phyloP scores from a whole-genome alignment of 148 eudicot genomes.

The Spergularia bocconei region DNA sequence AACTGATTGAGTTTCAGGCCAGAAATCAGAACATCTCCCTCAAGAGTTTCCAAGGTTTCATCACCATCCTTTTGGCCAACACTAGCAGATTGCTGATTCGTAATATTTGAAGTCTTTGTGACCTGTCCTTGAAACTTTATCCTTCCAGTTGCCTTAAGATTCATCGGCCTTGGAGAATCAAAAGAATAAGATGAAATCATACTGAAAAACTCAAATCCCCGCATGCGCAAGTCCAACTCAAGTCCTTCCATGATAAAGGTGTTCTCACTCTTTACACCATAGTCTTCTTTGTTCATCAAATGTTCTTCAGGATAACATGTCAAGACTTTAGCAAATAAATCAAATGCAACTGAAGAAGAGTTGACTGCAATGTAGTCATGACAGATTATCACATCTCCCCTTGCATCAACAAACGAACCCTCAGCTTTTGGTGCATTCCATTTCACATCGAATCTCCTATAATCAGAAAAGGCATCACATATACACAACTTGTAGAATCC shows the following conservation, averaged over 20 bases:
- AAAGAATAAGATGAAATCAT: slow-evolving; percentile 74
- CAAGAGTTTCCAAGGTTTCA: slow-evolving; percentile 47
- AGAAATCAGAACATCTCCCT: slow-evolving; percentile 79
- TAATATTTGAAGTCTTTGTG: slow-evolving; percentile 33
- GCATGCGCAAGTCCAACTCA: slow-evolving; percentile 92
- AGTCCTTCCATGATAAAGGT: slow-evolving; percentile 77
- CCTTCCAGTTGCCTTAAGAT: slow-evolving; percentile 92
- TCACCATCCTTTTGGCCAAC: slow-evolving; percentile 23
- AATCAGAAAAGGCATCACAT: slow-evolving; percentile 15
- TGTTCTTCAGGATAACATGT: slow-evolving; percentile 60
- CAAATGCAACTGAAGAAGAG: slow-evolving; percentile 93
- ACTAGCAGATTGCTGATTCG: slow-evolving; percentile 34
- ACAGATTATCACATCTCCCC: slow-evolving; percentile 94
- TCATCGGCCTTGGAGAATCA: slow-evolving; percentile 83
- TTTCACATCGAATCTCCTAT: slow-evolving; percentile 95
- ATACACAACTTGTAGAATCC: neutral
- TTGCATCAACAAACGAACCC: slow-evolving; percentile 93
- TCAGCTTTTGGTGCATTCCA: slow-evolving; percentile 99
- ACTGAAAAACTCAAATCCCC: slow-evolving; percentile 88
- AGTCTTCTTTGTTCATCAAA: slow-evolving; percentile 43
- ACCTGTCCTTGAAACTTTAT: slow-evolving; percentile 95
- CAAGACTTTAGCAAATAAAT: slow-evolving; percentile 63
- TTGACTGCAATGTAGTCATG: slow-evolving; percentile 72
- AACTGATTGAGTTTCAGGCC: slow-evolving; percentile 92
- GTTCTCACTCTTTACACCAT: slow-evolving; percentile 38